These are phyloP conservation scores for Nakazawaea anatomiae DNA, from an alignment of 805 yeast species.

Conservation along the genomic window DNA sequence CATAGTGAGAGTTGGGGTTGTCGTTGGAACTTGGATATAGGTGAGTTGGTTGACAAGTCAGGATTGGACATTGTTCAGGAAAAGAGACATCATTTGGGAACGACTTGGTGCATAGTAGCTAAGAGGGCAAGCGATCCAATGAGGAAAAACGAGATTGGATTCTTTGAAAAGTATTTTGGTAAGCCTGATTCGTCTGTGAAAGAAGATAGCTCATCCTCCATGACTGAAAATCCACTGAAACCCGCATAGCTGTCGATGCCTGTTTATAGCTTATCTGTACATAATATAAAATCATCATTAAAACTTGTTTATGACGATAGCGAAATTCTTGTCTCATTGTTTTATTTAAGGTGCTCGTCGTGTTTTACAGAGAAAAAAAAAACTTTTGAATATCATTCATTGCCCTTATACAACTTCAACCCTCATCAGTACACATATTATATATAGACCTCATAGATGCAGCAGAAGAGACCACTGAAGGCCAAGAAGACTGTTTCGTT, in stretches of 20 bases:
- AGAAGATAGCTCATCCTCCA: no score
- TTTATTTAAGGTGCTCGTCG: not conserved
- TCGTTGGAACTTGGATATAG: conserved; percentile 94
- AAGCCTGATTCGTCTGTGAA: not conserved
- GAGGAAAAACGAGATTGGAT: conserved; percentile 39
- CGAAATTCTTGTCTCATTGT: no score
- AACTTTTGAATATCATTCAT: not conserved
- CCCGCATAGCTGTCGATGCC: no score
- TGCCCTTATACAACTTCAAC: no score
- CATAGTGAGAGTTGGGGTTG: conserved; percentile 94
- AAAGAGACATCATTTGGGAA: conserved; percentile 80
- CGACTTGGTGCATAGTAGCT: conserved; percentile 82
- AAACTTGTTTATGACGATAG: no score
- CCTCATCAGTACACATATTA: no score
- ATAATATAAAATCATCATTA: no score
- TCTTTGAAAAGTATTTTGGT: conserved; percentile 43
- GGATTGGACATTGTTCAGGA: conserved; percentile 81
- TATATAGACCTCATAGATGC: no score
- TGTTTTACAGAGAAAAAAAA: not conserved
- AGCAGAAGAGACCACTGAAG: conserved; percentile 11
- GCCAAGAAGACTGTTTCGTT: conserved; percentile 24
- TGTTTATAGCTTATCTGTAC: no score
- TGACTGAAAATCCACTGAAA: no score
- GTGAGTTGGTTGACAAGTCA: conserved; percentile 75
- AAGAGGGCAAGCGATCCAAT: conserved; percentile 65